Conservation (phyloP, 2,329 filamentous ascomycete species). For the Pseudovirgaria hyperparasitica region DNA sequence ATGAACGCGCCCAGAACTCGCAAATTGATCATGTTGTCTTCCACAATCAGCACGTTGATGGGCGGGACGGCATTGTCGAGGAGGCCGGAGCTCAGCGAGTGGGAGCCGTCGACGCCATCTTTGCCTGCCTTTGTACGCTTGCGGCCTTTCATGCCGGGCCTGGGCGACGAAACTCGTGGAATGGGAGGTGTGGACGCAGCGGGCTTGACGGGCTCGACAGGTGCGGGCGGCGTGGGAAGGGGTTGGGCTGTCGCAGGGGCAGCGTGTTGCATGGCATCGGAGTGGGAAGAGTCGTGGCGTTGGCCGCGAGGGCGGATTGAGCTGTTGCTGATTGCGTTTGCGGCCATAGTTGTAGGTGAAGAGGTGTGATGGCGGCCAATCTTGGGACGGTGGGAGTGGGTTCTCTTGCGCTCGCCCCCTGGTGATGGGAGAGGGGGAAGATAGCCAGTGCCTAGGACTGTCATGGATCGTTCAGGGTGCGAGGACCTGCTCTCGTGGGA, state of each 20-base stretch:
- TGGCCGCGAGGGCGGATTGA: constrained; percentile 19
- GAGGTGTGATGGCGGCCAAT: constrained; percentile 63
- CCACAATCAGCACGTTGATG: constrained; percentile 94
- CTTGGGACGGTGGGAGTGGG: constrained; percentile 48
- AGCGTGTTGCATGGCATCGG: constrained; percentile 30
- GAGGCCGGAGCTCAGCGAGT: constrained; percentile 40
- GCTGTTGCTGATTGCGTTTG: constrained; percentile 16
- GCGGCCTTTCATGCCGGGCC: constrained; percentile 34
- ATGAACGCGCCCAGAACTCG: constrained; percentile 90
- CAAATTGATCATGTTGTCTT: constrained; percentile 97
- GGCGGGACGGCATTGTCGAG: constrained; percentile 79
- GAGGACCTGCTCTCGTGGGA: constrained; percentile 23
- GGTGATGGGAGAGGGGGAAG: constrained; percentile 73
- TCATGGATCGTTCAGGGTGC: constrained; percentile 56
- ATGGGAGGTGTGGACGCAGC: constrained; percentile 36
- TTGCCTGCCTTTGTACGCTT: constrained; percentile 28
- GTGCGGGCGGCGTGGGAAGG: constrained; percentile 41
- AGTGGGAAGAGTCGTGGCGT: constrained; percentile 28
- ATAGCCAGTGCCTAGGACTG: constrained; percentile 69
- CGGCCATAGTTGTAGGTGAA: constrained; percentile 54
- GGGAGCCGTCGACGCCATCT: constrained; percentile 13
- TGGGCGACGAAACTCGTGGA: constrained; percentile 37
- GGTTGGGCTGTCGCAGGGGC: constrained; percentile 35
- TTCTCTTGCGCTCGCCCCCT: constrained; percentile 50
- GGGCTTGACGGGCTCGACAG: constrained; percentile 15